A percentile compares a stretch with the other conserved stretches of the same genome.
Evolutionary conservation across 495 filamentous ascomycete genomes (phyloP).

Genomic region (Penicillium odoratum): DNA sequence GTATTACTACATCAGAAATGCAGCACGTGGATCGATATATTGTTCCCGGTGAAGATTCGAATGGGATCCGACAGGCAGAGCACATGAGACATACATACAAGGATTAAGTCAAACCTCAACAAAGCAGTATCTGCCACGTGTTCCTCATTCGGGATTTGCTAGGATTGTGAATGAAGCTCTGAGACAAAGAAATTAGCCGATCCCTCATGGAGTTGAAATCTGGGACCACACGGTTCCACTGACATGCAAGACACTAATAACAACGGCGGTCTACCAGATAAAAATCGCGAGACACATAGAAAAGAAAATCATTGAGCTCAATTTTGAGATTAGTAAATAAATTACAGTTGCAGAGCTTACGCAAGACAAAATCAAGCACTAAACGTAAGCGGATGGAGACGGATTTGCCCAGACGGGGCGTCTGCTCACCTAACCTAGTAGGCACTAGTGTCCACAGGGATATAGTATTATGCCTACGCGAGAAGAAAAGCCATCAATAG

Average conservation of each 20-base stretch:
- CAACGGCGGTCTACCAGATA: not conserved
- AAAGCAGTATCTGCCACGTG: not conserved
- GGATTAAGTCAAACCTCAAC: no score
- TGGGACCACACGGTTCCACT: not conserved
- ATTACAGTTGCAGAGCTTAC: no score
- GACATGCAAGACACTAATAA: not conserved
- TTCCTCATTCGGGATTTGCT: not conserved
- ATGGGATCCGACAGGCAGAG: no score
- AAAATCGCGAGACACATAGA: no score
- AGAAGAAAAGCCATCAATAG: not conserved
- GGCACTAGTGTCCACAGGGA: not conserved
- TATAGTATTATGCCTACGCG: not conserved
- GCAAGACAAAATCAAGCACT: no score
- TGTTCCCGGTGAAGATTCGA: no score
- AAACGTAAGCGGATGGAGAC: not conserved
- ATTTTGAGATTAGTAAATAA: not conserved
- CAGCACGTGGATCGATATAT: no score
- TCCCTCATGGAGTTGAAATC: not conserved
- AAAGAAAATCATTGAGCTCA: not conserved
- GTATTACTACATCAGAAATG: no score
- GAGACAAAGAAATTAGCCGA: not conserved
- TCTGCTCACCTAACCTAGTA: not conserved
- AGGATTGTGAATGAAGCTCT: not conserved
- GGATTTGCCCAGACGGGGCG: not conserved
- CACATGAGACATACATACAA: no score